phyloP scores from a whole-genome alignment of 129 eudicot genomes.

The Ambrosia trifida region DNA sequence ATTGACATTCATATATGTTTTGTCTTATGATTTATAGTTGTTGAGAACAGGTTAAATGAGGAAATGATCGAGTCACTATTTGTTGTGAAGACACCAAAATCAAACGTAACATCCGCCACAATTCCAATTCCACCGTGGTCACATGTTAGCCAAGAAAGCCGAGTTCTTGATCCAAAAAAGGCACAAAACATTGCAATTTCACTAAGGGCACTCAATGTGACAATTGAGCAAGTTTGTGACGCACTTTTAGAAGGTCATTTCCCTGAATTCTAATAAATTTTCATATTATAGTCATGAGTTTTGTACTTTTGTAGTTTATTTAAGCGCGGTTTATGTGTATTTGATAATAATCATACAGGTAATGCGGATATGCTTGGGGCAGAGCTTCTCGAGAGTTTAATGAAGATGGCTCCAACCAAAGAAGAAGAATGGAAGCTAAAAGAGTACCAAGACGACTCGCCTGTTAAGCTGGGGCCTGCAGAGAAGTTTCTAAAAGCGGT shows the following conservation, averaged over 20 bases:
- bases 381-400: conserved; percentile 90
- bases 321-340: neutral
- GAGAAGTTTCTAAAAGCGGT: conserved; percentile 89
- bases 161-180: conserved; percentile 93
- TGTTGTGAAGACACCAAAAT: conserved; percentile 60
- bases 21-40: conserved; percentile 22
- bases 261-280: neutral
- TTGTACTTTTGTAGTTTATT: neutral
- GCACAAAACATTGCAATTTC: conserved; percentile 85
- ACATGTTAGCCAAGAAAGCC: conserved; percentile 47
- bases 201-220: conserved; percentile 86
- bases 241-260: conserved; percentile 81
- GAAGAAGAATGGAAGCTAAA: conserved; percentile 90
- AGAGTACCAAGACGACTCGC: conserved; percentile 86
- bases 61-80: conserved; percentile 97
- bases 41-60: conserved; percentile 73
- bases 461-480: conserved; percentile 84
- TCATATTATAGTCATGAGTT: neutral
- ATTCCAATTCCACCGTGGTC: conserved; percentile 54
- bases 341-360: conserved; percentile 44
- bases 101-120: conserved; percentile 45
- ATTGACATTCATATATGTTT: neutral
- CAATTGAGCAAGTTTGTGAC: conserved; percentile 92
- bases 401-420: conserved; percentile 94
- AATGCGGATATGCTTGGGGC: conserved; percentile 84